Base-by-base conservation (phyloP, 148 eudicot genomes). In the Amaranthus cruentus region DNA sequence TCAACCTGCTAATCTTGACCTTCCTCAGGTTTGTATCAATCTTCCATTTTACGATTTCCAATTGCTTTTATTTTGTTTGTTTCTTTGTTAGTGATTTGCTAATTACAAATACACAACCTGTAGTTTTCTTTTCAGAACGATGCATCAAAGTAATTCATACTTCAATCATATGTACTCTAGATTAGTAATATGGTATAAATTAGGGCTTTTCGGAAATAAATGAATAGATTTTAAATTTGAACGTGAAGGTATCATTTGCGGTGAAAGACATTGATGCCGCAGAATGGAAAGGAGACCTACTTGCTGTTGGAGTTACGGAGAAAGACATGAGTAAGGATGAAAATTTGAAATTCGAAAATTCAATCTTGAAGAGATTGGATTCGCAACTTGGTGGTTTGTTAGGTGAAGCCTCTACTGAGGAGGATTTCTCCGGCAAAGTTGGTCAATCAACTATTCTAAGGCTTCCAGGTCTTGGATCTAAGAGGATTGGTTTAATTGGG, bases 271-370 rank as follows among this genome's bases (percentile, higher is more conserved):
- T 84, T 11, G 96, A 95, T 69, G 80, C 85, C 79, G 82, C 82
- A 58, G 88, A 91, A 86, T 95, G 98, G 98, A 95, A 87, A 81
- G 98, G 97, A 73, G 97, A 91, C 74, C 80, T 95, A 65, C 87
- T 95, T 10, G 98, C 97, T 0, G 90, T 95, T 44, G 98, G 96
- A 47, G 97, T 91, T 13, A 79, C 91, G 18, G 97, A 95, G 80
- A 94, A 91, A 80, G 98, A 95, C 81, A 78, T 90, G 96, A 80
- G 66, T 12, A 90, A 82, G 77, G 98, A 91, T 60, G 87, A 74
- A 4, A 81, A 87, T 73, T 80, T 80, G 67, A 90, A 88, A 66
- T 91, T 91, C 73, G 77, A 84, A 61, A 95, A 95, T 80, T 44
- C 87, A 3, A 70, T 88, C 28, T 73, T 95, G 71, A 87, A 87